Evolutionary conservation across 495 filamentous ascomycete species (phyloP), one percentile per base, ranked within the genome.

Genomic region (Rostrohypoxylon terebratum): DNA sequence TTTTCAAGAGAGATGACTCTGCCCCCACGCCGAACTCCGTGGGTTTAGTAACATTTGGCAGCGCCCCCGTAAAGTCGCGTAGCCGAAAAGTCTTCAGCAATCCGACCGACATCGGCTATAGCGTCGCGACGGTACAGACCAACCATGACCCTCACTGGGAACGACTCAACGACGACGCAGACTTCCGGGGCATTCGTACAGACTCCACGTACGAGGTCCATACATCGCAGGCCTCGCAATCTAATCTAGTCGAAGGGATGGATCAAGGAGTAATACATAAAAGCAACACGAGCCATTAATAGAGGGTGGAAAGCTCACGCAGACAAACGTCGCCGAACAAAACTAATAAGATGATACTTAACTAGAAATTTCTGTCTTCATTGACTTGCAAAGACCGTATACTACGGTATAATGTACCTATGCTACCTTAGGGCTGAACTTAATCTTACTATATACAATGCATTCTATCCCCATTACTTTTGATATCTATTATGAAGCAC

Each of bases 1-100:
- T 28, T 5, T 10, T 28, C 5, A 69, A 11, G 92, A 90, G 91
- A 88, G 18, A 33, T 31, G n/a, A 13, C n/a, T 1, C 33, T 4
- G 3, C 18, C n/a, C 6, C 5, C 1, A 38, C 66, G n/a, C 60
- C 65, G 0, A 66, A 42, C 10, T 8, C 63, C 13, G 31, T 28
- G 2, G 62, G 45, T 57, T 79, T 81, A n/a, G 74, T 73, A 14
- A 86, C 86, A 0, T 81, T 83, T n/a, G 81, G 83, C 8, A 67
- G 44, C 44, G 11, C 16, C 4, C 62, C 66, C 0, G 4, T 33
- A 0, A 73, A 63, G 16, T 18, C 23, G 5, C 55, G 50, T 25
- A 42, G 48, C 9, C 16, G 33, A 18, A 42, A 23, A 21, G 50
- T 36, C 14, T 66, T 69, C 34, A 40, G 25, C 4, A 73, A 73